Conservation (phyloP, 1,284 basidiomycete genomes). For the Fistulina hepatica region DNA sequence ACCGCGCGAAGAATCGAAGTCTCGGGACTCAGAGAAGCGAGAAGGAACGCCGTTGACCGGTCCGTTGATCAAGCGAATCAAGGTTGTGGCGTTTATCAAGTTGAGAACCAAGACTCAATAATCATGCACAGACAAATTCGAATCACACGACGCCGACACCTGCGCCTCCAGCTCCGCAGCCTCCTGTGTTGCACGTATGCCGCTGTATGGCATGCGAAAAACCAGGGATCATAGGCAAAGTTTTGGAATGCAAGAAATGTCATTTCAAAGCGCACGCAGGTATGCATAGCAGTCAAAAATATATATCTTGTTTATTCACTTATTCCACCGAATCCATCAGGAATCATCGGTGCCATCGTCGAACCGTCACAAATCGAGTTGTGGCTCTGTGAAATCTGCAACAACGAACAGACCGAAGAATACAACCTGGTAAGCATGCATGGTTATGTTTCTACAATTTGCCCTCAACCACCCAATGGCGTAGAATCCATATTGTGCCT, state of each 20-base stretch:
- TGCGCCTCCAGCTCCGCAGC: slow-evolving; percentile 46
- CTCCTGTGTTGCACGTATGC: slow-evolving; percentile 40
- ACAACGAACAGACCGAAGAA: slow-evolving; percentile 69
- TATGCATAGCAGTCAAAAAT: slow-evolving; percentile 18
- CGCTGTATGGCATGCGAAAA: slow-evolving; percentile 70
- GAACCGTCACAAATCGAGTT: slow-evolving; percentile 50
- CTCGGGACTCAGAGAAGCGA: slow-evolving; percentile 44
- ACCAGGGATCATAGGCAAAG: slow-evolving; percentile 59
- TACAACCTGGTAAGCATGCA: slow-evolving; percentile 67
- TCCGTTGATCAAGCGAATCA: slow-evolving; percentile 52
- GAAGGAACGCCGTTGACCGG: slow-evolving; percentile 66
- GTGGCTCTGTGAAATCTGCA: slow-evolving; percentile 81
- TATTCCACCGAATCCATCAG: slow-evolving; percentile 22
- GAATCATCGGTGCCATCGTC: slow-evolving; percentile 58
- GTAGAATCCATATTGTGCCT: slow-evolving; percentile 62
- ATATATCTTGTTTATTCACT: slow-evolving; percentile 1
- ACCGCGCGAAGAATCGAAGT: slow-evolving; percentile 50
- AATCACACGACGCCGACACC: slow-evolving; percentile 42
- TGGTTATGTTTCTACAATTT: too few relatives aligned
- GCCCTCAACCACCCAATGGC: slow-evolving; percentile 7
- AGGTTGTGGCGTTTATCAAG: slow-evolving; percentile 35
- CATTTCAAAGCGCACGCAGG: slow-evolving; percentile 68
- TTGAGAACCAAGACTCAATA: slow-evolving; percentile 2
- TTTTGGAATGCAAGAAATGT: slow-evolving; percentile 73
- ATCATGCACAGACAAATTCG: too few relatives aligned